Percentiles rank a stretch among this genome's conserved stretches.
Conservation (phyloP, 768 basidiomycete species). For the Phylloporus arenicola region DNA sequence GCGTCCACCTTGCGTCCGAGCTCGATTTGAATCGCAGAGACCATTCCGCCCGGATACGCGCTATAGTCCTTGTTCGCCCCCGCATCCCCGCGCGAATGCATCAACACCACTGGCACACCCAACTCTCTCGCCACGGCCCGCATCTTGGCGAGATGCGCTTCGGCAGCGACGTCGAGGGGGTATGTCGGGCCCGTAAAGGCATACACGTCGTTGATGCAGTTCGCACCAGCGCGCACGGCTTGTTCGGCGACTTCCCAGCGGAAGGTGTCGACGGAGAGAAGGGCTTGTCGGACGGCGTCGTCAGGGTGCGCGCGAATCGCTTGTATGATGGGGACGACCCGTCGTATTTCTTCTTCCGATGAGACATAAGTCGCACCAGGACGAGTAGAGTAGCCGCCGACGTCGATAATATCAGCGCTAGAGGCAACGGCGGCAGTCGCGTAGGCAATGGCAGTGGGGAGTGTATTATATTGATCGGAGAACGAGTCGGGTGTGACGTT, state of each 20-base stretch:
- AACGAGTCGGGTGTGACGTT: slow-evolving; percentile 96
- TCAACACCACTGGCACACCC: slow-evolving; percentile 77
- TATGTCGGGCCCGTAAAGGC: slow-evolving; percentile 67
- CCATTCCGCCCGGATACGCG: slow-evolving; percentile 43
- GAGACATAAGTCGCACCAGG: slow-evolving; percentile 69
- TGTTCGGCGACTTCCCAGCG: no score
- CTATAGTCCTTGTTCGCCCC: slow-evolving; percentile 64
- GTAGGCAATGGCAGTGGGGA: slow-evolving; percentile 52
- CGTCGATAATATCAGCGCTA: slow-evolving; percentile 81
- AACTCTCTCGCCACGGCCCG: slow-evolving; percentile 52
- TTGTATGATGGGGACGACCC: slow-evolving; percentile 68
- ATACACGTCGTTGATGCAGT: slow-evolving; percentile 91
- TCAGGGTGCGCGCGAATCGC: slow-evolving; percentile 45
- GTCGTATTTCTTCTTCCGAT: slow-evolving; percentile 59
- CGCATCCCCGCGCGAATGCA: slow-evolving; percentile 81
- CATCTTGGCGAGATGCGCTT: slow-evolving; percentile 52
- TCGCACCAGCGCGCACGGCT: no score
- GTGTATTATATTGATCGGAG: slow-evolving; percentile 72
- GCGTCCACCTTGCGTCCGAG: slow-evolving; percentile 61
- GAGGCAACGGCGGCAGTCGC: slow-evolving; percentile 41
- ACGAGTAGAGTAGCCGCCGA: no score
- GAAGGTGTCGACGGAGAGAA: no score
- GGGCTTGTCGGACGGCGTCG: slow-evolving; percentile 5
- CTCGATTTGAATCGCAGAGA: slow-evolving; percentile 67
- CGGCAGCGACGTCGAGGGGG: slow-evolving; percentile 28